phyloP scores from a whole-genome alignment of 2,329 filamentous ascomycete species.

The Neofusicoccum kwambonambiense region DNA sequence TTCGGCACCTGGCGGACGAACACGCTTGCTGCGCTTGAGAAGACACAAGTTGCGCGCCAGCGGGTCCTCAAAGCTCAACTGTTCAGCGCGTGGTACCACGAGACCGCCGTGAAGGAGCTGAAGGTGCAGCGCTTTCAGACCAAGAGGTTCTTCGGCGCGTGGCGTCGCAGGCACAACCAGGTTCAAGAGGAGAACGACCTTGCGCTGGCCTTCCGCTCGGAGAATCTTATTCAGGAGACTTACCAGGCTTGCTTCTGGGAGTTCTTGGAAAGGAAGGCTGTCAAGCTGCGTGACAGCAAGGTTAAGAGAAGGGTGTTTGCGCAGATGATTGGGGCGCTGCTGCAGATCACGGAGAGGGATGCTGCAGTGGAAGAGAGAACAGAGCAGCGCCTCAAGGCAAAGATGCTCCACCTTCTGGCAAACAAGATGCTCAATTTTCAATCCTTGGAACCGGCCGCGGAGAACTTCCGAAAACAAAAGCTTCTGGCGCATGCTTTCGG shows the following conservation, averaged over 20 bases:
- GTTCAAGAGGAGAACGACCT: conserved; percentile 35
- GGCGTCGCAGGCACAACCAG: conserved; percentile 46
- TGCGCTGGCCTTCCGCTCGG: conserved; percentile 32
- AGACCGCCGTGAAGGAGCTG: conserved; percentile 60
- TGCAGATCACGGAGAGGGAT: conserved; percentile 27
- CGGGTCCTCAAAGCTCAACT: conserved; percentile 69
- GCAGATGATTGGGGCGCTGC: conserved; percentile 29
- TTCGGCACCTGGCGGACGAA: conserved; percentile 67
- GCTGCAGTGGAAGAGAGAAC: conserved; percentile 24
- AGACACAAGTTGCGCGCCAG: conserved; percentile 65
- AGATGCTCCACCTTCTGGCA: conserved; percentile 27
- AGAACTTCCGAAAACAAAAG: conserved; percentile 30
- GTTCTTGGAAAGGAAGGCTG: conserved; percentile 36
- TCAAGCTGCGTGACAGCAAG: conserved; percentile 31
- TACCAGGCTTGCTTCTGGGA: conserved; percentile 40
- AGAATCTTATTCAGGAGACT: conserved; percentile 31
- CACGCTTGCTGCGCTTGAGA: conserved; percentile 63
- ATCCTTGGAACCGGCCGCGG: conserved; percentile 35
- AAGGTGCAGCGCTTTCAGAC: conserved; percentile 54
- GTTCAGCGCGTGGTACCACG: conserved; percentile 68
- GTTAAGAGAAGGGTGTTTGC: conserved; percentile 28
- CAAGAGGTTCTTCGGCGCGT: conserved; percentile 55
- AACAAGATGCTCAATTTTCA: conserved; percentile 11
- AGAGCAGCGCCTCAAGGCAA: conserved; percentile 27
- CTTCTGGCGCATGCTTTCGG: conserved; percentile 28